A percentile compares a stretch with the other conserved stretches of the same genome.
phyloP scores from a whole-genome alignment of 176 grass and related monocot genomes.

The Avena sativa region DNA sequence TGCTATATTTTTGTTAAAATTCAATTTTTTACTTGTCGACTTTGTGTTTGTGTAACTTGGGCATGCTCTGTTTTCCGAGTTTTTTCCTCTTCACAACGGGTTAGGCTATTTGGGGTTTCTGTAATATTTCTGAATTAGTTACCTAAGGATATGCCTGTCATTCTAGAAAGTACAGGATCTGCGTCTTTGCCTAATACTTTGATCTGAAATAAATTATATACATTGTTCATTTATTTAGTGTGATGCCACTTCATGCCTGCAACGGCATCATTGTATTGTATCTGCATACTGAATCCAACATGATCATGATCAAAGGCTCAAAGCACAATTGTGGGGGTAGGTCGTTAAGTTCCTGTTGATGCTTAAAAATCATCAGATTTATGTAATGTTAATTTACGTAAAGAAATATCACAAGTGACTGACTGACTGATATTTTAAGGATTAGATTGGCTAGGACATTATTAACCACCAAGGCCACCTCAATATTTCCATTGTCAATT shows the following conservation, averaged over 20 bases:
- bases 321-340: background rate
- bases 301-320: background rate
- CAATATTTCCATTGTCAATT: background rate
- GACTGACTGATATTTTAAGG: slow-evolving; percentile 10
- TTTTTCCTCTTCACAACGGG: background rate
- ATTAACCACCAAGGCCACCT: background rate
- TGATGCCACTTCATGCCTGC: background rate
- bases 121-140: background rate
- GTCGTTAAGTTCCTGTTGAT: background rate
- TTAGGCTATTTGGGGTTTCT: slow-evolving; percentile 5
- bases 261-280: background rate
- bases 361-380: background rate
- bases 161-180: slow-evolving; percentile 4
- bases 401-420: slow-evolving; percentile 2
- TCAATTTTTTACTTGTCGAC: background rate
- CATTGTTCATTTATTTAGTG: background rate
- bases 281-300: background rate
- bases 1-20: background rate
- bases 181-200: slow-evolving; percentile 21
- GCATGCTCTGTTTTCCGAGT: slow-evolving; percentile 1
- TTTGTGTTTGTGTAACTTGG: background rate
- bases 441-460: background rate
- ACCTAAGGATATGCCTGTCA: background rate
- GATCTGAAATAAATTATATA: slow-evolving; percentile 26
- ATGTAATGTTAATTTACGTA: background rate